Base-by-base conservation (phyloP, 2,329 filamentous ascomycete genomes). In the Phoma sp. region DNA sequence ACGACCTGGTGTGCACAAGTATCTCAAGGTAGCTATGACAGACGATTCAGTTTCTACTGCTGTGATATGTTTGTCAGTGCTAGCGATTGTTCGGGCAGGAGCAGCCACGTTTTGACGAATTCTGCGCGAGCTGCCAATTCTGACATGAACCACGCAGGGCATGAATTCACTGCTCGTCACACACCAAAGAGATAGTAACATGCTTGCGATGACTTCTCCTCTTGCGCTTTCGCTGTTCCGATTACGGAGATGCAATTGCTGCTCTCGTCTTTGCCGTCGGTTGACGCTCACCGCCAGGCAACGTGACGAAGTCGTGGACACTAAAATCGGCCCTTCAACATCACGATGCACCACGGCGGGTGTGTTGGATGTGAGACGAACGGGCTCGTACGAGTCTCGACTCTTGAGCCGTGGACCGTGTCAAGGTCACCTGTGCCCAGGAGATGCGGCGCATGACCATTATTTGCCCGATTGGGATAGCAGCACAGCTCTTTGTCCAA, bases 351-450 rank as follows among this genome's bases (percentile, higher is more conserved):
- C 25, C 17, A 36, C 29, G 46, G 45, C 57, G 53, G 31, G 38
- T 39, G 33, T 43, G n/a, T 43, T 41, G 48, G 24, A 27, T 31
- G 40, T 43, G 43, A 44, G 27, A 47, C 32, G 38, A 35, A 15
- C 17, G 37, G 41, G 37, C 31, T 57, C 38, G 52, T 53, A 43
- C 54, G 48, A 58, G 60, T 62, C 62, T 68, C 65, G 62, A 60
- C 60, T 58, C 52, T 36, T 13, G 41, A 41, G 13, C 41, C 25
- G 47, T 51, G 52, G 52, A 47, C 47, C 52, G 43, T 55, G 52
- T 51, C 36, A 37, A 46, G 43, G 46, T 55, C 52, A 55, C 31
- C 52, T 55, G 52, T 41, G 49, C 52, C 32, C 43, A 51, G 32
- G 22, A 31, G 41, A 51, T 45, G 52, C 52, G 27, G 24, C 52